Conservation (phyloP, 805 yeast species). For the Grigorovia yakushimaensis region DNA sequence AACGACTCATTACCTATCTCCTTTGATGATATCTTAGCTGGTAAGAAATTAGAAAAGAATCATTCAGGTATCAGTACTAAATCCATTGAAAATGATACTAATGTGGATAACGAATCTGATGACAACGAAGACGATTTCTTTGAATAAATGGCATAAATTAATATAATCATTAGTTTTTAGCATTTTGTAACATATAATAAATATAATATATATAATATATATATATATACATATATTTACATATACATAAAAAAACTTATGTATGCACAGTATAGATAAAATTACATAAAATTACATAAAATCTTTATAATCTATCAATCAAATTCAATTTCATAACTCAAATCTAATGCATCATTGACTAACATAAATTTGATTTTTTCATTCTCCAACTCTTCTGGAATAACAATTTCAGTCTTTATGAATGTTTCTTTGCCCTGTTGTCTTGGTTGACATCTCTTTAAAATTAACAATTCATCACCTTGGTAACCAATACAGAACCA, state of each 20-base stretch:
- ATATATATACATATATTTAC: not conserved
- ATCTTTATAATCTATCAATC: conserved; percentile 7
- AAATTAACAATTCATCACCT: conserved; percentile 44
- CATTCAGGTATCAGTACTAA: conserved; percentile 16
- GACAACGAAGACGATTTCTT: conserved; percentile 37
- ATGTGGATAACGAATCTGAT: conserved; percentile 13
- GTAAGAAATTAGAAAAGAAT: conserved; percentile 25
- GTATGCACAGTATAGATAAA: too few relatives aligned
- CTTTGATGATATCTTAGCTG: conserved; percentile 35
- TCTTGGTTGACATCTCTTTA: conserved; percentile 70
- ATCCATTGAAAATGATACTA: conserved; percentile 8
- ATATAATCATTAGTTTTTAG: not conserved
- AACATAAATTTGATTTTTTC: conserved; percentile 36
- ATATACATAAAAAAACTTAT: too few relatives aligned
- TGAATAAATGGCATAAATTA: conserved; percentile 20
- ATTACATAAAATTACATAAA: not conserved
- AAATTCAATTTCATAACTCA: conserved; percentile 32
- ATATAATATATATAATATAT: not conserved
- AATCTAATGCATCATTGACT: conserved; percentile 59
- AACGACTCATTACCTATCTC: conserved; percentile 49
- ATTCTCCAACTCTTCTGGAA: conserved; percentile 43
- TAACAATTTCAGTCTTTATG: conserved; percentile 34
- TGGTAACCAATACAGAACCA: conserved; percentile 70
- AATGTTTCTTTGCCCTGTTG: conserved; percentile 23
- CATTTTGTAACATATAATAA: not conserved